Evolutionary conservation across 306 rosid species (phyloP).

Genomic region (Lathyrus sativus): DNA sequence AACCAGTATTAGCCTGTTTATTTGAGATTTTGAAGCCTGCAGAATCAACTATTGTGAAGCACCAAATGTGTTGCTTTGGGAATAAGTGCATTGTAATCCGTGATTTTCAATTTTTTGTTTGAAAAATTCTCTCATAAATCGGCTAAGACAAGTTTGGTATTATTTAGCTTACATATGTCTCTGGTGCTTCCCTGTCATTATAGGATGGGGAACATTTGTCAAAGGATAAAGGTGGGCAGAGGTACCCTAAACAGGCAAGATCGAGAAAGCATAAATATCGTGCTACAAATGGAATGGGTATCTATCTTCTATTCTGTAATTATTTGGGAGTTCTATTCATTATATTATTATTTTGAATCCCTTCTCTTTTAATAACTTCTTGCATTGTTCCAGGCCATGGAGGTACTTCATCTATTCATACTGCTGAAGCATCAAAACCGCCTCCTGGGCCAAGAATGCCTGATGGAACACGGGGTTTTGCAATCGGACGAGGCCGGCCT

Average conservation of each 20-base stretch:
- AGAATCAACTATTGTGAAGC: constrained; percentile 1
- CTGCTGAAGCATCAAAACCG: constrained; percentile 70
- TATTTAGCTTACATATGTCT: constrained; percentile 23
- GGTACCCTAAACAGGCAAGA: constrained; percentile 65
- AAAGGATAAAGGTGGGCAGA: constrained; percentile 73
- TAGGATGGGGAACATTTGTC: constrained; percentile 64
- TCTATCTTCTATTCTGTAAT: background rate
- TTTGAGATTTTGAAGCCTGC: constrained; percentile 3
- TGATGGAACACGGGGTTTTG: constrained; percentile 91
- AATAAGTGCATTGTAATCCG: background rate
- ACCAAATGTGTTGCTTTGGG: background rate
- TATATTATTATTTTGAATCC: background rate
- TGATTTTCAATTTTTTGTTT: background rate
- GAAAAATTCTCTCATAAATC: background rate
- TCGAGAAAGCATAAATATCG: constrained; percentile 70
- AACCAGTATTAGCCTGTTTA: background rate
- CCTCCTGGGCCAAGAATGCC: constrained; percentile 99
- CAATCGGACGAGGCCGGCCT: constrained; percentile 93
- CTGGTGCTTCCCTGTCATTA: constrained; percentile 31
- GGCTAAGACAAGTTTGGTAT: constrained; percentile 15
- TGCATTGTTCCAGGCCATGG: constrained; percentile 71
- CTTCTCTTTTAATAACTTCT: constrained; percentile 20
- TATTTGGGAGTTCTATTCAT: background rate
- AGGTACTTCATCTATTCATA: constrained; percentile 53
- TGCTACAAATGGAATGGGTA: constrained; percentile 77